Evolutionary conservation across 2,329 filamentous ascomycete genomes (phyloP).

Genomic region (Stagonosporopsis vannaccii): DNA sequence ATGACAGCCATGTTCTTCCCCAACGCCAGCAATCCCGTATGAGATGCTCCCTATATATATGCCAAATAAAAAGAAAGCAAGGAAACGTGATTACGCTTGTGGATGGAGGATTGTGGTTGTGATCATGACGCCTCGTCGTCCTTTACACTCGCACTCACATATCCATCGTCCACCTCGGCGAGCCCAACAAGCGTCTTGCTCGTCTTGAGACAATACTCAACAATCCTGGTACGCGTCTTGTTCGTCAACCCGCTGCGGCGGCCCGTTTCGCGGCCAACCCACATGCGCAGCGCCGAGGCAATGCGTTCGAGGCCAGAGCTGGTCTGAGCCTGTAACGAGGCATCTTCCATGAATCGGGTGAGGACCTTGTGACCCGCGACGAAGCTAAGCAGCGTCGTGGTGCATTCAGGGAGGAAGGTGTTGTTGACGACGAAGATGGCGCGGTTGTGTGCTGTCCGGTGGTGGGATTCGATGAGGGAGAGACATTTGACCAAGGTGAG

Average conservation of each 20-base stretch:
- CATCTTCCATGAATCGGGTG: slow-evolving; percentile 45
- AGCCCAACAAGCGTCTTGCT: slow-evolving; percentile 55
- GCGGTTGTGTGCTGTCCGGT: slow-evolving; percentile 44
- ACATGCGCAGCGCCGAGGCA: slow-evolving; percentile 54
- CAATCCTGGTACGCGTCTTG: slow-evolving; percentile 49
- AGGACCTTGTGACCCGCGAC: slow-evolving; percentile 55
- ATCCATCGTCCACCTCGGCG: slow-evolving; percentile 38
- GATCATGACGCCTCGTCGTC: slow-evolving; percentile 28
- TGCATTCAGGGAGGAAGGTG: slow-evolving; percentile 48
- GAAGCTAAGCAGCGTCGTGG: slow-evolving; percentile 56
- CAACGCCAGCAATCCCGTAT: not conserved
- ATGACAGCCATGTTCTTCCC: not conserved
- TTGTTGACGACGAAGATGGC: slow-evolving; percentile 52
- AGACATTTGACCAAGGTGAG: slow-evolving; percentile 67
- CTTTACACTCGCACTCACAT: slow-evolving; percentile 39
- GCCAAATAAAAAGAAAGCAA: not conserved
- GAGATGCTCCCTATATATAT: not conserved
- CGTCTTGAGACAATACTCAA: slow-evolving; percentile 52
- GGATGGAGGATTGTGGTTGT: no score
- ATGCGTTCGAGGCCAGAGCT: slow-evolving; percentile 54
- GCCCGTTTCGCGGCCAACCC: slow-evolving; percentile 56
- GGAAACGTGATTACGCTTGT: no score
- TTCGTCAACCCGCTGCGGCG: slow-evolving; percentile 50
- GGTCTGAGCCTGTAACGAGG: slow-evolving; percentile 40
- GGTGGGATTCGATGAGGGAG: slow-evolving; percentile 55